Base-by-base conservation (phyloP, 169 alveolate species). In the Neospora caninum region DNA sequence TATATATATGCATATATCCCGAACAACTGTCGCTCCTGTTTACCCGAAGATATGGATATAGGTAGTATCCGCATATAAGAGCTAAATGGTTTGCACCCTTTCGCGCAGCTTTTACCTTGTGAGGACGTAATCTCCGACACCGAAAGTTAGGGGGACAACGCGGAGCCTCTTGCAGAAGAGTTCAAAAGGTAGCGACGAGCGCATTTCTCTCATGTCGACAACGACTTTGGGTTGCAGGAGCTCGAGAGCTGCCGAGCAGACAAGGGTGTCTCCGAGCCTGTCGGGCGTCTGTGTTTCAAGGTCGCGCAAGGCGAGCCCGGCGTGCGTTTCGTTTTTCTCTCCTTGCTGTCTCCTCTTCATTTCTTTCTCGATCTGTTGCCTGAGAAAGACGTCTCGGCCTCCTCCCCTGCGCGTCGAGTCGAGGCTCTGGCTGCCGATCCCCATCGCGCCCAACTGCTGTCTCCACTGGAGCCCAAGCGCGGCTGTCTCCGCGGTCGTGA, bases 51-150 rank as follows among this genome's bases (percentile, higher is more conserved):
- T 53, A 18, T 53, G 64, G 27, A n/a, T n/a, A n/a, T n/a, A n/a
- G n/a, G n/a, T n/a, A n/a, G 73, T 29, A 22, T 64, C 73, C 34
- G 34, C 16, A 16, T 27, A 27, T 1, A 13, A 36, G 84, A 41
- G 27, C 1, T 36, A 2, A 2, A 4, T n/a, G 84, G 42, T 22
- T 6, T 22, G 43, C n/a, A 43, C 31, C 84, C 31, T 7, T 18
- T 18, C 43, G 42, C 43, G 22, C 84, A 36, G 27, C 39, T 67
- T 94, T 54, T 83, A 95, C 82, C 96, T 70, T 27, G 96, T 92
- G 42, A 95, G 94, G 27, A 95, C 96, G 92, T 95, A 95, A 67
- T 95, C 96, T 34, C 96, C 96, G 29, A 95, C 94, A 22, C 82
- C 94, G 89, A 95, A 49, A n/a, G 95, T 95, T 38, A 91, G 41